Conservation (phyloP, 1,139 yeast genomes). For the Hansenula sp. region DNA sequence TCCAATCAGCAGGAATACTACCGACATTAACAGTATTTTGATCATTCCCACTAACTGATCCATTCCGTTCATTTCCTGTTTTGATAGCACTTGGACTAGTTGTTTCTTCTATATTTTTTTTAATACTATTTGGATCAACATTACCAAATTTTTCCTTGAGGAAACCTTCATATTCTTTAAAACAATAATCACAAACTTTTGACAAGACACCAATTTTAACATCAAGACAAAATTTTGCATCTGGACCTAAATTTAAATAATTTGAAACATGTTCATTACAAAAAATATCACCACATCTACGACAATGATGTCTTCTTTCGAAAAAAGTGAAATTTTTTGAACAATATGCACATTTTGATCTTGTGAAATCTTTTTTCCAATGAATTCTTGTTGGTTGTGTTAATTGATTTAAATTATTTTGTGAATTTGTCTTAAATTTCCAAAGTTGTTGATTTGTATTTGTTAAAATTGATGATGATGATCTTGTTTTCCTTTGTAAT, state of each 20-base stretch:
- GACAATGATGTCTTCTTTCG: conserved; percentile 90
- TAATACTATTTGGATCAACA: conserved; percentile 10
- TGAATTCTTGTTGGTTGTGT: conserved; percentile 59
- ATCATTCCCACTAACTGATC: not conserved
- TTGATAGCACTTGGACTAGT: not conserved
- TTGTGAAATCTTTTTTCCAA: conserved; percentile 73
- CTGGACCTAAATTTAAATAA: conserved; percentile 51
- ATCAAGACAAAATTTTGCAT: conserved; percentile 67
- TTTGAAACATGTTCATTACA: conserved; percentile 61
- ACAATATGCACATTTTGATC: conserved; percentile 69
- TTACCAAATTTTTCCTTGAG: conserved; percentile 30
- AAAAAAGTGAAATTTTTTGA: conserved; percentile 60
- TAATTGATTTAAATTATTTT: no score
- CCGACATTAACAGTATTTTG: conserved; percentile 6
- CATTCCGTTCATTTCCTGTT: not conserved
- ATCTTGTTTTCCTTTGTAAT: conserved; percentile 5
- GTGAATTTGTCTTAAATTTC: not conserved
- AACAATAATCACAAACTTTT: conserved; percentile 77
- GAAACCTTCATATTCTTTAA: conserved; percentile 56
- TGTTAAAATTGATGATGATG: not conserved
- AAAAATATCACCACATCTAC: conserved; percentile 89
- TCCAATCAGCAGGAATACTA: conserved; percentile 24
- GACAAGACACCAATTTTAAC: conserved; percentile 52
- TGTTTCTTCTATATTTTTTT: conserved; percentile 3
- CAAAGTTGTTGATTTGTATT: not conserved